Evolutionary conservation across 1,284 basidiomycete species (phyloP), one percentile per base, ranked within the genome.

Genomic region (Bjerkandera adusta): DNA sequence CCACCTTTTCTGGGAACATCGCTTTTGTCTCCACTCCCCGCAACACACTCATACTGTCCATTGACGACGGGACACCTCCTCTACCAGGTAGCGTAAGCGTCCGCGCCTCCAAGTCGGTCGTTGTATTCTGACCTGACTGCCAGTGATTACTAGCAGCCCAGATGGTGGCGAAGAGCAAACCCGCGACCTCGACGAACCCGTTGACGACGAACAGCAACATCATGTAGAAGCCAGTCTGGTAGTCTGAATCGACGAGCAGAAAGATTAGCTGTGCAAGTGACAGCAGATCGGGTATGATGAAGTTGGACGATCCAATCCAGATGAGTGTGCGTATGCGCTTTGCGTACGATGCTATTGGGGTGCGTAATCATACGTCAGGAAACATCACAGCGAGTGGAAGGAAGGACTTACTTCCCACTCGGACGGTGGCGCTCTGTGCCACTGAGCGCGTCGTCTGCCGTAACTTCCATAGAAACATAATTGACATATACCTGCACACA

Each of bases 271-370:
- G 56, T 3, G 48, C 48, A 45, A 64, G 48, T 46, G 56, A 55
- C 34, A 66, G 44, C 21, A 64, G 45, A 7, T 57, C 57, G 1
- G 65, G 64, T 33, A 67, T 54, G 35, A 65, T 55, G 42, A 64
- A 65, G 50, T 64, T 66, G 22, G 60, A 58, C 2, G 53, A 40
- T 2, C 60, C 51, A 35, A 64, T 63, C 60, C 63, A 67, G 49
- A 65, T 60, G 16, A 66, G 50, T 0, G 54, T 50, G 15, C 41
- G 36, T 10, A 62, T 36, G 10, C 34, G 40, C 16, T 38, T 26
- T 10, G 39, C 33, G 18, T 48, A 33, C 13, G 34, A 29, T 2
- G 11, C 52, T 51, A 35, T 20, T 13, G 32, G 11, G 13, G 12
- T n/a, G 6, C 20, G 13, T 24, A n/a, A 12, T 8, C 16, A 36